A percentile compares a stretch with the other conserved stretches of the same genome.
Conservation (phyloP, 257 asterid species). For the Solanum medicagineum region DNA sequence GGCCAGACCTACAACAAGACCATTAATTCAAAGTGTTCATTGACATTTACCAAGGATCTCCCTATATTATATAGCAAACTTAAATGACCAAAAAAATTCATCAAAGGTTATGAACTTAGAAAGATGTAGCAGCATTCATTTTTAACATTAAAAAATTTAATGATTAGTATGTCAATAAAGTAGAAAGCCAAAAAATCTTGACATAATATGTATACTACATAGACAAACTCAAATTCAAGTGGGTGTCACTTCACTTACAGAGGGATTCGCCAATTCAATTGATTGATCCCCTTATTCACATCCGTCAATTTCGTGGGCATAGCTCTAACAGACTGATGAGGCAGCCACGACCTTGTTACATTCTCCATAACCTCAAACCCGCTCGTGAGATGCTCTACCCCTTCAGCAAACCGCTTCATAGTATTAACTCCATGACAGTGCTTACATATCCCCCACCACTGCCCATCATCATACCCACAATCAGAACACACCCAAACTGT, state of each 20-base stretch:
- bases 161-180: background rate
- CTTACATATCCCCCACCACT: conserved; percentile 96
- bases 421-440: conserved; percentile 53
- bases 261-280: conserved; percentile 60
- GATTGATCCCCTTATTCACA: conserved; percentile 40
- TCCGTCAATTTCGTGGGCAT: conserved; percentile 54
- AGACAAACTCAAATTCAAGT: background rate
- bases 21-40: background rate
- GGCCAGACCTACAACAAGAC: conserved; percentile 46
- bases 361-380: conserved; percentile 49
- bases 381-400: conserved; percentile 7
- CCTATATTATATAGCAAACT: background rate
- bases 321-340: conserved; percentile 16
- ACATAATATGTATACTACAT: background rate
- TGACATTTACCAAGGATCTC: background rate
- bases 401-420: conserved; percentile 44
- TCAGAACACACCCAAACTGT: conserved; percentile 54
- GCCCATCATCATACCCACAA: conserved; percentile 79
- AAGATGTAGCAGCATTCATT: background rate
- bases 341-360: conserved; percentile 52
- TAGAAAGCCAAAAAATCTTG: background rate
- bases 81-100: background rate
- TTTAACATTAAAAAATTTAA: background rate
- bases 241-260: conserved; percentile 33
- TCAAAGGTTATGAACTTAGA: background rate